Conservation (phyloP, 2,329 filamentous ascomycete genomes). For the Claviceps humidiphila region DNA sequence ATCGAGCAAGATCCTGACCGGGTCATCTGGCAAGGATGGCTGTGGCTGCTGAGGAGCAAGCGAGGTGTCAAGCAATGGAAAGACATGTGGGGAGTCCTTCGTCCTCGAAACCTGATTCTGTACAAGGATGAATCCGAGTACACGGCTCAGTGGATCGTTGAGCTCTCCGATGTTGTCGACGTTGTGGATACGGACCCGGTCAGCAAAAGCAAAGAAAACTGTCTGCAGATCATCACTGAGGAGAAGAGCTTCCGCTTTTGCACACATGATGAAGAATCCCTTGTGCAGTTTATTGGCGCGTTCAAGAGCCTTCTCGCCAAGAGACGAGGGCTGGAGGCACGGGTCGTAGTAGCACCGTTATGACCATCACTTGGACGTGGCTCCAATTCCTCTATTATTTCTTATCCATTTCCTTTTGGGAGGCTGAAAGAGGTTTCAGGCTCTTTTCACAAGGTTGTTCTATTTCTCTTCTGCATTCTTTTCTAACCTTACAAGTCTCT, state of each 20-base stretch:
- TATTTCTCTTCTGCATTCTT: too few species aligned
- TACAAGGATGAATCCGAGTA: slow-evolving; percentile 95
- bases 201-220: slow-evolving; percentile 71
- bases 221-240: slow-evolving; percentile 86
- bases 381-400: background rate
- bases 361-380: background rate
- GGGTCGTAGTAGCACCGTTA: slow-evolving; percentile 23
- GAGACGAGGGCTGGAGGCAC: slow-evolving; percentile 48
- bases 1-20: slow-evolving; percentile 62
- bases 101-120: slow-evolving; percentile 69
- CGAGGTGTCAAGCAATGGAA: slow-evolving; percentile 86
- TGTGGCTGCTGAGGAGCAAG: slow-evolving; percentile 72
- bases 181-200: slow-evolving; percentile 86
- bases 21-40: slow-evolving; percentile 86
- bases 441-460: too few species aligned
- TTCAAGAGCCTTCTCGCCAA: slow-evolving; percentile 77
- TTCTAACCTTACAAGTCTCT: too few species aligned
- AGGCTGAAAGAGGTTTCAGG: too few species aligned
- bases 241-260: slow-evolving; percentile 74
- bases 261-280: slow-evolving; percentile 63
- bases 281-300: slow-evolving; percentile 76
- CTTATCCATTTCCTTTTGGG: background rate
- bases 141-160: slow-evolving; percentile 67
- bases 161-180: slow-evolving; percentile 67
- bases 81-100: slow-evolving; percentile 82